phyloP scores from a whole-genome alignment of 192 early-diverging fungal species.

The Dissophora globulifera region DNA sequence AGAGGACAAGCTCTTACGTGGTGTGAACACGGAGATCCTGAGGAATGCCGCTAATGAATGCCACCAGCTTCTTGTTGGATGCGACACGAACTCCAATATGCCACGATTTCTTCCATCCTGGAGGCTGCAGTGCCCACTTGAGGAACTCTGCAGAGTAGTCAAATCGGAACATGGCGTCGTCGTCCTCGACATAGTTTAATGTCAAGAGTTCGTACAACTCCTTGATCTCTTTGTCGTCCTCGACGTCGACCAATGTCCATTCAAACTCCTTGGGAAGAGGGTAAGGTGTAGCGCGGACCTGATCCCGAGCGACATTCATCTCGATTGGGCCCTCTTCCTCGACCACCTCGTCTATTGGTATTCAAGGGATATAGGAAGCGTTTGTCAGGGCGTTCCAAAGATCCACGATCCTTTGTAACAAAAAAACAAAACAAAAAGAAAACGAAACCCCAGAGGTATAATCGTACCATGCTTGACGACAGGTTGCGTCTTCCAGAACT shows the following conservation, averaged over 20 bases:
- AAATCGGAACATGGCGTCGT: constrained; percentile 96
- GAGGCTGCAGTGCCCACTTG: constrained; percentile 95
- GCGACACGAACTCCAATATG: constrained; percentile 92
- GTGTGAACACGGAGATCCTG: constrained; percentile 78
- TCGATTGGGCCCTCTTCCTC: constrained; percentile 86
- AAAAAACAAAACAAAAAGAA: constrained; percentile 1
- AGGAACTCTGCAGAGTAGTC: constrained; percentile 94
- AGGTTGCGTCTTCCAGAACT: constrained; percentile 99
- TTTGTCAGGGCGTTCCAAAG: no score
- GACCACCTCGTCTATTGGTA: constrained; percentile 73
- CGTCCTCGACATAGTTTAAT: constrained; percentile 97
- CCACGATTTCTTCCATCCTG: constrained; percentile 90
- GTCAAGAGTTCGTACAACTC: constrained; percentile 93
- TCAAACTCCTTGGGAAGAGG: constrained; percentile 90
- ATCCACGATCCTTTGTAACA: no score
- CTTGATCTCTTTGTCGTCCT: constrained; percentile 78
- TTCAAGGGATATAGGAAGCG: no score
- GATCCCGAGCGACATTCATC: constrained; percentile 71
- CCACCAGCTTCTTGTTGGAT: constrained; percentile 84
- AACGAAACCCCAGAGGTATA: not conserved
- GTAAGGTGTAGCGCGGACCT: constrained; percentile 86
- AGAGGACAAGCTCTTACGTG: constrained; percentile 56
- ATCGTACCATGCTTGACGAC: constrained; percentile 78
- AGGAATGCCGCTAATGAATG: constrained; percentile 96
- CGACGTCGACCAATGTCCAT: constrained; percentile 88